Evolutionary conservation across 1,284 basidiomycete species (phyloP).

Genomic region (Trametes pubescens): DNA sequence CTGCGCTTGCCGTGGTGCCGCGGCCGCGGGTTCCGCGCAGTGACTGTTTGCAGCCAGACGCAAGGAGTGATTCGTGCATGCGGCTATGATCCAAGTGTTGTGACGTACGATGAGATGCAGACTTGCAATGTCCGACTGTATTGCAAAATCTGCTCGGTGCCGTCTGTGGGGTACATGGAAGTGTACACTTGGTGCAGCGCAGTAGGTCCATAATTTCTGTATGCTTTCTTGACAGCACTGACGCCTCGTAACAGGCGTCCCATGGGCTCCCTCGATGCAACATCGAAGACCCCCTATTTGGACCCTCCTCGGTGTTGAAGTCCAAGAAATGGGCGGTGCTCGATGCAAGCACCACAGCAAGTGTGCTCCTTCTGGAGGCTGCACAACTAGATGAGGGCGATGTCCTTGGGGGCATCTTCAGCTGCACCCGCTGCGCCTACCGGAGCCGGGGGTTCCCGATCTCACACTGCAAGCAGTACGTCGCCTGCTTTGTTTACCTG

Average conservation of each 20-base stretch:
- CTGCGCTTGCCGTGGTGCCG: not conserved
- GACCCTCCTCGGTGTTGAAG: not conserved
- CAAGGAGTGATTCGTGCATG: constrained; percentile 45
- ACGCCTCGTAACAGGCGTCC: not conserved
- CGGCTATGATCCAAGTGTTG: constrained; percentile 49
- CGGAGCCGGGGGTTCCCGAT: not conserved
- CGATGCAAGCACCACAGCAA: not conserved
- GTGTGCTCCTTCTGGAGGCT: not conserved
- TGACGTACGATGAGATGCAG: constrained; percentile 56
- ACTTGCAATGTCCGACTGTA: constrained; percentile 42
- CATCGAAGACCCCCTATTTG: not conserved
- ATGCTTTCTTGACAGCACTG: not conserved
- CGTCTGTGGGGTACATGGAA: constrained; percentile 1
- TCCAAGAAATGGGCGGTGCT: constrained; percentile 5
- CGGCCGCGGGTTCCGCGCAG: not conserved
- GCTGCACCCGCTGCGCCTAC: constrained; percentile 13
- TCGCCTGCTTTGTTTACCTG: not conserved
- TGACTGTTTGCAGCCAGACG: constrained; percentile 31
- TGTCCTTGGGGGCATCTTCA: not conserved
- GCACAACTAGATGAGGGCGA: not conserved
- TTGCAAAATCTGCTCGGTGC: constrained; percentile 12
- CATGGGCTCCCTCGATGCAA: not conserved
- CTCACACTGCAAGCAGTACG: constrained; percentile 1
- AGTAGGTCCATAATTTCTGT: not conserved
- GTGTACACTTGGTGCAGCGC: constrained; percentile 18